Base-by-base conservation (phyloP, 179 eudicot species). In the Spergularia azorica region DNA sequence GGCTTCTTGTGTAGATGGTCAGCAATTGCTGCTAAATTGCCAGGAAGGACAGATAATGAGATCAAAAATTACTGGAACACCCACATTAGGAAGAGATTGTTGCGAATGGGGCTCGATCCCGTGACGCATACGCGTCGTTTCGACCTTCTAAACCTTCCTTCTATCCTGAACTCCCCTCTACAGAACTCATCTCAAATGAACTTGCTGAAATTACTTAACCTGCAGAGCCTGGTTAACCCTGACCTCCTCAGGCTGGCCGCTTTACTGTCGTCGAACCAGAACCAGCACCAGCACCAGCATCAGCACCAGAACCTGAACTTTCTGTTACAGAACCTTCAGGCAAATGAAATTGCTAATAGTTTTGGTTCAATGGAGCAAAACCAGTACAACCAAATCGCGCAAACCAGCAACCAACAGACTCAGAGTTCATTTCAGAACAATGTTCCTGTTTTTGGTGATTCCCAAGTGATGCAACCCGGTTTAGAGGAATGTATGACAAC, bases 41-140 rank as follows among this genome's bases (percentile, higher is more conserved):
- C 98, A 0, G 98, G 98, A 75, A 87, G 97, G 67, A 95, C 98
- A 0, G 98, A 95, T 41, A 95, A 95, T 18, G 98, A 94, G 12
- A 94, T 94, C 68, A 94, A 94, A 75, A 94, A 94, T 68, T 94
- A 89, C 21, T 94, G 98, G 98, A 95, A 95, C 78, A 95, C 97
- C 12, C 98, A 93, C 75, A 87, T 95, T 1, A 61, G 94, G 11
- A 95, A 95, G 67, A 83, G 87, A 69, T 84, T 95, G 52, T 87
- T 95, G 0, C 82, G 93, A 12, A 93, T 93, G 96, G 98, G 98
- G 56, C 85, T 95, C 11, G 97, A 95, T 76, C 98, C 98, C 0
- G 98, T 95, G 38, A 93, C 98, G 6, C 98, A 95, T 57, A 87
- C 82, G 14, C 97, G 90, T n/a, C 91, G 92, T 2, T 85, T 92